These are phyloP conservation scores for Nymphaea colorata DNA, from an alignment of 164 flowering plant species.

Conservation along the genomic window DNA sequence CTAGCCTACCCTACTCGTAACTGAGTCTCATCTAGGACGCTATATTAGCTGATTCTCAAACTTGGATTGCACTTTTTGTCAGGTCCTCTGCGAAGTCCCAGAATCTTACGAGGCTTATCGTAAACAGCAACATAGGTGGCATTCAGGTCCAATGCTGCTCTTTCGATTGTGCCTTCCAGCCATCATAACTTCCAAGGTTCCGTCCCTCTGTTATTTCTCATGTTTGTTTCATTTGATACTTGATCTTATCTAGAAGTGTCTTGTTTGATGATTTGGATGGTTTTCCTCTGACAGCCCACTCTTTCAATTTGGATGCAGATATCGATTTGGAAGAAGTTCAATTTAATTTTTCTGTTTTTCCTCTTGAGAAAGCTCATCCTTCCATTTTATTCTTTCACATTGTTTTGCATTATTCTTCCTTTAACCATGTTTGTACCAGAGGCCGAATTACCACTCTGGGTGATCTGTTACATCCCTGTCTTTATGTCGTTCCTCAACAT, in stretches of 20 bases:
- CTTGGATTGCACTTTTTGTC: constrained; percentile 3
- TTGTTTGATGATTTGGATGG: background rate
- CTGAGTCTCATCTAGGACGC: background rate
- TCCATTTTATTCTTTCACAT: constrained; percentile 93
- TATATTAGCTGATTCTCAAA: background rate
- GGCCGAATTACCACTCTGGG: constrained; percentile 92
- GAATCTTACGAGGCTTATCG: constrained; percentile 94
- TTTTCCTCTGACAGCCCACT: too few species aligned
- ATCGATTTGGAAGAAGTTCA: constrained; percentile 78
- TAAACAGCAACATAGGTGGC: constrained; percentile 98
- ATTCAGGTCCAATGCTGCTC: constrained; percentile 97
- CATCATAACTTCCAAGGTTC: constrained; percentile 70
- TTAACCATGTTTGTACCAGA: constrained; percentile 97
- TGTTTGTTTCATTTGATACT: background rate
- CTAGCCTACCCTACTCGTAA: background rate
- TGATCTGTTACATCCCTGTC: constrained; percentile 87
- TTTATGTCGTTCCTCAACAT: constrained; percentile 93
- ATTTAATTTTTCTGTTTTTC: constrained; percentile 82
- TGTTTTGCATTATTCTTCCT: constrained; percentile 90
- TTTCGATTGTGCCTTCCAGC: constrained; percentile 83
- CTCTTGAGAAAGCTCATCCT: constrained; percentile 77
- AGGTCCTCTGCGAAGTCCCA: constrained; percentile 90
- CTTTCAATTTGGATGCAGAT: constrained; percentile 42
- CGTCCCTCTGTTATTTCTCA: background rate
- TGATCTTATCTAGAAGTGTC: background rate